phyloP scores from a whole-genome alignment of 2,329 filamentous ascomycete genomes.

The Claviceps sorghi region DNA sequence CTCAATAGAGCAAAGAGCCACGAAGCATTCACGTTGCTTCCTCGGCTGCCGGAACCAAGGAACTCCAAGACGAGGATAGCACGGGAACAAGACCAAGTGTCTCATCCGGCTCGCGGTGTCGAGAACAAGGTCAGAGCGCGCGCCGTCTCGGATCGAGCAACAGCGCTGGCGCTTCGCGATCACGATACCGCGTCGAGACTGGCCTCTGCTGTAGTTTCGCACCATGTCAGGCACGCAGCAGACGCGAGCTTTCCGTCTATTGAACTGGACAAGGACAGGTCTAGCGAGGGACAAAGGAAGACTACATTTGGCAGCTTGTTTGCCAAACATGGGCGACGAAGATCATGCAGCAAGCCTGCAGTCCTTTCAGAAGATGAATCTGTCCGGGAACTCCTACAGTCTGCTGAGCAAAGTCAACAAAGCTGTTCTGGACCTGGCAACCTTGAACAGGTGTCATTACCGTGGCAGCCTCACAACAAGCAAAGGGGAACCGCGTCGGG shows the following conservation, averaged over 20 bases:
- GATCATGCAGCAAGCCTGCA: not conserved
- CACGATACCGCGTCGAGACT: constrained; percentile 1
- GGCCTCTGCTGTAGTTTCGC: not conserved
- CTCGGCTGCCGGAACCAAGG: constrained; percentile 2
- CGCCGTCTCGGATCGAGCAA: not conserved
- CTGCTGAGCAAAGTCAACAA: not conserved
- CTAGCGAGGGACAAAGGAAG: not conserved
- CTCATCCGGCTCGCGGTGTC: not conserved
- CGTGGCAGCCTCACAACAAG: not conserved
- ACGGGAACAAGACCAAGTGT: not conserved
- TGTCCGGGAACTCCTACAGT: not conserved
- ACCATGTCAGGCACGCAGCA: not conserved
- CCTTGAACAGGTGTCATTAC: not conserved
- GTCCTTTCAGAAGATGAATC: not conserved
- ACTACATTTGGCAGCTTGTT: constrained; percentile 1
- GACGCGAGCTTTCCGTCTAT: no score
- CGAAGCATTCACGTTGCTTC: constrained; percentile 11
- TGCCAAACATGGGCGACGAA: not conserved
- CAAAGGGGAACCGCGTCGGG: not conserved
- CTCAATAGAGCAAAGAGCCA: constrained; percentile 11
- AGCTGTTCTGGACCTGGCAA: no score
- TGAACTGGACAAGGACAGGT: not conserved
- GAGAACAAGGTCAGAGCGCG: not conserved
- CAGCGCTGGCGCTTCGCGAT: constrained; percentile 1
- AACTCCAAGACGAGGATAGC: not conserved